Evolutionary conservation across 2,329 filamentous ascomycete species (phyloP).

Genomic region (Monosporascus cannonballus): DNA sequence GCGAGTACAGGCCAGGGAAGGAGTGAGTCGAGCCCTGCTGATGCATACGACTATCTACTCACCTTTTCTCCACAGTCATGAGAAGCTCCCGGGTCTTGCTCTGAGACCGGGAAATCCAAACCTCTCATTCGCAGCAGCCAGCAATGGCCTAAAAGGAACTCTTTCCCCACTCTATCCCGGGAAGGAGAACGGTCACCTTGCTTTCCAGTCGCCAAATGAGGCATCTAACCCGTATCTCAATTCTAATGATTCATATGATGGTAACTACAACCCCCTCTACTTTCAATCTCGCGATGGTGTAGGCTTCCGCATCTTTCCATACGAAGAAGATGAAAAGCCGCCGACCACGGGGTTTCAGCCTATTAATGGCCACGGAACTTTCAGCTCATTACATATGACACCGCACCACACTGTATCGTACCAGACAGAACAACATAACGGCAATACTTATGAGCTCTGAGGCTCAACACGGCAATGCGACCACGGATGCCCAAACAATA

Average conservation of each 20-base stretch:
- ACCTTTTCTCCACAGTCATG: conserved; percentile 27
- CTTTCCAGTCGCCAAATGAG: conserved; percentile 15
- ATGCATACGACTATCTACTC: conserved; percentile 9
- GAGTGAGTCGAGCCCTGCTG: conserved; percentile 15
- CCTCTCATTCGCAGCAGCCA: conserved; percentile 24
- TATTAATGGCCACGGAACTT: conserved; percentile 15
- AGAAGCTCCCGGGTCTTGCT: conserved; percentile 30
- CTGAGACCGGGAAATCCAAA: conserved; percentile 32
- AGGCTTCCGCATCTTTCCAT: conserved; percentile 17
- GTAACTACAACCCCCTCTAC: conserved; percentile 28
- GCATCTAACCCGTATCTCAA: conserved; percentile 24
- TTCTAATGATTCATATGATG: conserved; percentile 15
- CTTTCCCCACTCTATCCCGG: conserved; percentile 15
- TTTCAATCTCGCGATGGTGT: conserved; percentile 24
- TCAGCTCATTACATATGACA: conserved; percentile 17
- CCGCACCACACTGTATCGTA: conserved; percentile 11
- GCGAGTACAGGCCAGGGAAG: conserved; percentile 5
- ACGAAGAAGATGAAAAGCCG: conserved; percentile 22
- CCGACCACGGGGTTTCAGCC: conserved; percentile 19
- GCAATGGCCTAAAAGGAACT: conserved; percentile 19
- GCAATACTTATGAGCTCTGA: conserved; percentile 13
- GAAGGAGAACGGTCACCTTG: conserved; percentile 26
- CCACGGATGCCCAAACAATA: too few species aligned
- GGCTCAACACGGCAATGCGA: neutral
- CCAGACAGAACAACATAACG: conserved; percentile 10